These are phyloP conservation scores for Pichia sp. DNA, from an alignment of 1,139 yeast species.

Conservation along the genomic window DNA sequence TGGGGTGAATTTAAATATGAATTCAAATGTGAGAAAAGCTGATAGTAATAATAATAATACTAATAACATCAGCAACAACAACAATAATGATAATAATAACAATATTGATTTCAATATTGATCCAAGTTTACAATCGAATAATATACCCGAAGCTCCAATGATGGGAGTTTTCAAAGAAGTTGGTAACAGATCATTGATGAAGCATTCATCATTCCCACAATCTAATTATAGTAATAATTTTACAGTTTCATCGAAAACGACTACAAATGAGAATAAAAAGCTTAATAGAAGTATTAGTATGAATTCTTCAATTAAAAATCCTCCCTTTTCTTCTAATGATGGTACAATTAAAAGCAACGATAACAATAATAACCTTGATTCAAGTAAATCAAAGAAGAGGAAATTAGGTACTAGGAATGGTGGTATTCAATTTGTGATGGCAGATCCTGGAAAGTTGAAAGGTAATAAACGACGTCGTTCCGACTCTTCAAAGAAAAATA, in stretches of 20 bases:
- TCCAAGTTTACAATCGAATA: neutral
- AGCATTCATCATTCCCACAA: slow-evolving; percentile 4
- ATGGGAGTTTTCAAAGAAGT: slow-evolving; percentile 14
- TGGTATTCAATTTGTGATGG: slow-evolving; percentile 15
- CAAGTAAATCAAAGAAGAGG: slow-evolving; percentile 2
- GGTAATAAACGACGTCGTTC: slow-evolving; percentile 10
- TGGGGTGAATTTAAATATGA: neutral
- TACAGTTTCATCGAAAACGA: neutral
- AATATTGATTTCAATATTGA: neutral
- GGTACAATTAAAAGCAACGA: too few relatives aligned
- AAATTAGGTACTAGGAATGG: neutral
- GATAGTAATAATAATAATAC: neutral
- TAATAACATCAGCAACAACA: neutral
- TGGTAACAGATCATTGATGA: slow-evolving; percentile 3
- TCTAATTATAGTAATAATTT: neutral
- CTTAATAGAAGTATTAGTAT: slow-evolving; percentile 5
- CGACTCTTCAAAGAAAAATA: neutral
- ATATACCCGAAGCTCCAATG: slow-evolving; percentile 5
- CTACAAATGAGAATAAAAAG: neutral
- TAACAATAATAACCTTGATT: too few relatives aligned
- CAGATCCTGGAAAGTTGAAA: slow-evolving; percentile 13
- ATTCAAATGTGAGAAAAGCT: neutral
- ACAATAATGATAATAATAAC: neutral
- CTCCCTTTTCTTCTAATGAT: too few relatives aligned
- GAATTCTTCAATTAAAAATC: slow-evolving; percentile 2